phyloP scores from a whole-genome alignment of 2,329 filamentous ascomycete genomes.

The Ophiocordyceps sinensis region DNA sequence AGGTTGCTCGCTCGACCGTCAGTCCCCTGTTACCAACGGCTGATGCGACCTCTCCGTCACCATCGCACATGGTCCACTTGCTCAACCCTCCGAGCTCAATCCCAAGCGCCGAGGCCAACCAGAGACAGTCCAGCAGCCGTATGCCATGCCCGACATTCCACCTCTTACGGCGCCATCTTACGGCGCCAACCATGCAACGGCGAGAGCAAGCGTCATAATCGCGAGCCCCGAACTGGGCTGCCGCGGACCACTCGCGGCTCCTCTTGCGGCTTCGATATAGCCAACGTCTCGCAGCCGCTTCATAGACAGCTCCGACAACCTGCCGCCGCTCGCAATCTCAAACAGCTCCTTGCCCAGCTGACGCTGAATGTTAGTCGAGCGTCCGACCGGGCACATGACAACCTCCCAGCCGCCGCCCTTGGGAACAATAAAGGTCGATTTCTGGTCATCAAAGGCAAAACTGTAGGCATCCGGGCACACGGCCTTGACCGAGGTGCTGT shows the following conservation, averaged over 20 bases:
- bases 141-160: too few relatives aligned
- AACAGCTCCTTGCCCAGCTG: slow-evolving; percentile 35
- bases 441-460: slow-evolving; percentile 49
- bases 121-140: too few relatives aligned
- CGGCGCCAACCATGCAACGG: background rate
- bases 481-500: slow-evolving; percentile 54
- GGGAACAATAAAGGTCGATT: slow-evolving; percentile 47
- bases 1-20: too few relatives aligned
- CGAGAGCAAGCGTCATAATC: slow-evolving; percentile 1
- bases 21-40: too few relatives aligned
- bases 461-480: slow-evolving; percentile 79
- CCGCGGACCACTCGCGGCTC: slow-evolving; percentile 8
- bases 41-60: too few relatives aligned
- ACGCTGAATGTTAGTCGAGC: slow-evolving; percentile 43
- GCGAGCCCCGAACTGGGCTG: slow-evolving; percentile 5
- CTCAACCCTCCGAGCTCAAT: background rate
- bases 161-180: slow-evolving; percentile 2
- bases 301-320: slow-evolving; percentile 18
- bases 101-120: too few relatives aligned
- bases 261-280: slow-evolving; percentile 18
- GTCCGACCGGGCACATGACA: slow-evolving; percentile 55
- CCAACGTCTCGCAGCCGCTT: slow-evolving; percentile 17
- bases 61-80: too few relatives aligned
- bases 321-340: slow-evolving; percentile 27
- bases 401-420: slow-evolving; percentile 64